Conservation (phyloP, 2,329 filamentous ascomycete species). For the Microdochium bolleyi region DNA sequence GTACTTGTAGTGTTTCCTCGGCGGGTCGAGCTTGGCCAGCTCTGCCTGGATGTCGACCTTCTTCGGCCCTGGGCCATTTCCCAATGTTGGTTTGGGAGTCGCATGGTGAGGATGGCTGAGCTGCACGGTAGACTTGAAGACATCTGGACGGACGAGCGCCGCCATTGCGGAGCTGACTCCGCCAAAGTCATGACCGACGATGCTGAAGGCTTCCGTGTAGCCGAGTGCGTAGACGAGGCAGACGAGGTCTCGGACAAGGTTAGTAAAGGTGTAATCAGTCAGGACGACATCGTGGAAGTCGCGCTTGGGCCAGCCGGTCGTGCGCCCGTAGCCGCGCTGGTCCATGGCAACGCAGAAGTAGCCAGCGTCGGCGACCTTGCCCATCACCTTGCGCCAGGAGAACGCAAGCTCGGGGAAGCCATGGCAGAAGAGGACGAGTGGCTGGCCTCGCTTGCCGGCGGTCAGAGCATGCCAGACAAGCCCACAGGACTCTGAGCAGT, state of each 20-base stretch:
- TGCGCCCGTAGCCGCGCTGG: slow-evolving; percentile 61
- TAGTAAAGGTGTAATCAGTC: slow-evolving; percentile 46
- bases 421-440: slow-evolving; percentile 54
- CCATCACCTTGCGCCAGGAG: slow-evolving; percentile 60
- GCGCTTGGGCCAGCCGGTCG: slow-evolving; percentile 49
- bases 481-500: slow-evolving; percentile 38
- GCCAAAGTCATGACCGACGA: slow-evolving; percentile 62
- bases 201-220: slow-evolving; percentile 46
- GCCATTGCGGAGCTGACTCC: slow-evolving; percentile 51
- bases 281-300: slow-evolving; percentile 44
- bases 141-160: slow-evolving; percentile 54
- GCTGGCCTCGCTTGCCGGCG: slow-evolving; percentile 36
- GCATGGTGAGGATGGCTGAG: slow-evolving; percentile 60
- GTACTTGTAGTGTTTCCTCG: slow-evolving; percentile 63
- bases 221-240: slow-evolving; percentile 53
- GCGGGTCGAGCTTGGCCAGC: slow-evolving; percentile 44
- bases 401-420: slow-evolving; percentile 63
- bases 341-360: slow-evolving; percentile 62
- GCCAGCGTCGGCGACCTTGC: slow-evolving; percentile 46
- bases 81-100: slow-evolving; percentile 36
- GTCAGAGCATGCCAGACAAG: slow-evolving; percentile 55
- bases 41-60: slow-evolving; percentile 43
- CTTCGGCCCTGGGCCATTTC: slow-evolving; percentile 5
- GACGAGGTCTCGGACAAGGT: slow-evolving; percentile 53
- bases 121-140: slow-evolving; percentile 53